A percentile compares a stretch with the other conserved stretches of the same genome.
These are phyloP conservation scores for Pseudotsuga menziesii DNA, from an alignment of 75 land plant species.

Conservation along the genomic window DNA sequence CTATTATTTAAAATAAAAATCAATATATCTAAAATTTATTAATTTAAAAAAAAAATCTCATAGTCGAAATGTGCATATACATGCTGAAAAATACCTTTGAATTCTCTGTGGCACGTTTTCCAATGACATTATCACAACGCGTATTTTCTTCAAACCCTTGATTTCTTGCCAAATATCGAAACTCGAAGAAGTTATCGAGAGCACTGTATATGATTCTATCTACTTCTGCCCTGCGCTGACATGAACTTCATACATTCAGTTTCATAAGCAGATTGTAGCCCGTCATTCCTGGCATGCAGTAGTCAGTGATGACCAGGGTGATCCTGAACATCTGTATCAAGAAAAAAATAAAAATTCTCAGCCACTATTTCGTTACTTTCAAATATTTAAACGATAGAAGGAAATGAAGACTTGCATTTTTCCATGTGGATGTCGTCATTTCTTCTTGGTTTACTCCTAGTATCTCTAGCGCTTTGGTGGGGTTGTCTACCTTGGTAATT, in stretches of 20 bases:
- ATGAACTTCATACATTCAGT: slow-evolving; percentile 24
- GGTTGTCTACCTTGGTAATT: slow-evolving; percentile 85
- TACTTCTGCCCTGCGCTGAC: too few relatives aligned
- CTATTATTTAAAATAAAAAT: too few relatives aligned
- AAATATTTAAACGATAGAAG: too few relatives aligned
- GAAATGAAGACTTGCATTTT: too few relatives aligned
- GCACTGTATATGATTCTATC: too few relatives aligned
- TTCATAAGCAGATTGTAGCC: slow-evolving; percentile 51
- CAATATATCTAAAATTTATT: too few relatives aligned
- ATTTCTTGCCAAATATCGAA: slow-evolving; percentile 22
- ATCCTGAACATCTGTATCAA: slow-evolving; percentile 18
- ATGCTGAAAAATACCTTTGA: slow-evolving; percentile 26
- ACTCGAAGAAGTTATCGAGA: too few relatives aligned
- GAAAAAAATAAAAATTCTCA: too few relatives aligned
- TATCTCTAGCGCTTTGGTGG: slow-evolving; percentile 56
- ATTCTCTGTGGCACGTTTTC: slow-evolving; percentile 60
- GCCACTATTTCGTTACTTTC: too few relatives aligned
- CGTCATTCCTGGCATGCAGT: slow-evolving; percentile 58
- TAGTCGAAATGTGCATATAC: too few relatives aligned
- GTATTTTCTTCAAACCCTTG: slow-evolving; percentile 46
- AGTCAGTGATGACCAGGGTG: slow-evolving; percentile 47
- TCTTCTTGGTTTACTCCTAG: slow-evolving; percentile 50
- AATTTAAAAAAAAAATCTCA: too few relatives aligned
- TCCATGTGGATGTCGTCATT: too few relatives aligned
- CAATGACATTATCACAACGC: slow-evolving; percentile 80